Evolutionary conservation across 2,329 filamentous ascomycete species (phyloP), one percentile per base, ranked within the genome.

Genomic region (Sporothrix luriei): DNA sequence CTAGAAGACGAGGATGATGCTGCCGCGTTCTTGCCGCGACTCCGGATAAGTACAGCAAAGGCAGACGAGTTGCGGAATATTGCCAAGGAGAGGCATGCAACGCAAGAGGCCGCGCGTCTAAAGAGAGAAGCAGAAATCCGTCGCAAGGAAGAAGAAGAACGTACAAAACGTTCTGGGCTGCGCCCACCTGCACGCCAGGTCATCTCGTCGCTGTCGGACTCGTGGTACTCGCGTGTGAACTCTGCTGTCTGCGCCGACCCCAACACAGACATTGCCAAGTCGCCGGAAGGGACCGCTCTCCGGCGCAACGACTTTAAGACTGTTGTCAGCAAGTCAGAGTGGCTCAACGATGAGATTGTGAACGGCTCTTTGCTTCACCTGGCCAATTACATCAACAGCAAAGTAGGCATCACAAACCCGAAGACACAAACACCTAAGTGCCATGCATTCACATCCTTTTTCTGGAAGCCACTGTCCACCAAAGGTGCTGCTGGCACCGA

Each of bases 291-390:
- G 1, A 81, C 81, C 2, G 80, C 84, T 14, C 78, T 91, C 19
- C 80, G 76, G 0, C 76, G 80, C 1, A 85, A 87, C 67, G 90
- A 92, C 75, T 89, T 93, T 74, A 81, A 79, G n/a, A 89, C 84
- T 61, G 79, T 93, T 9, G 82, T 90, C 19, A 81, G 81, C 21
- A 77, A 80, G 10, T 82, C 79, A 0, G 82, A 82, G 38, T 94
- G 91, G 91, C 83, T 94, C 7, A 93, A 94, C 73, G 91, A 94
- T 76, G 89, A 91, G 74, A 86, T 91, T 66, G 86, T 94, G 74
- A 91, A 92, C 74, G 86, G 86, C 16, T 86, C 87, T 62, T 82
- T 93, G 33, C 79, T 84, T 38, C 85, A 87, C 75, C 79, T 93
- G 16, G 87, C 88, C 62, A 81, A 83, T 19, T 84, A 83, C 65